Percentiles rank a stretch among this genome's conserved stretches.
Conservation (phyloP, 192 early-diverging fungal genomes). For the Gorgonomyces haynaldii region DNA sequence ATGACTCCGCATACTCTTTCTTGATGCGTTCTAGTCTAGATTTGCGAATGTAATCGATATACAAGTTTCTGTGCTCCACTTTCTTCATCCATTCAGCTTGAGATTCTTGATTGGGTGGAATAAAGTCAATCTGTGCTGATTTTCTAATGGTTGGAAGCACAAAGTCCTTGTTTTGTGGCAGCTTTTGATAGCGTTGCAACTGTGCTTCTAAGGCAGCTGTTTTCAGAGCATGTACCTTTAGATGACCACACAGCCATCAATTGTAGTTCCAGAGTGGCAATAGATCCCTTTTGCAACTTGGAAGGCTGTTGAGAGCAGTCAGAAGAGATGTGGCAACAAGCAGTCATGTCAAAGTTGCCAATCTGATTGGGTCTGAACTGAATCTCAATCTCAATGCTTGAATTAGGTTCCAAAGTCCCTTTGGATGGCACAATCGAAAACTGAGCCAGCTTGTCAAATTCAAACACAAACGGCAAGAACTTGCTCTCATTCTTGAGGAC, state of each 20-base stretch:
- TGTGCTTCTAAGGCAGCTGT: no score
- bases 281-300: not conserved
- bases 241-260: not conserved
- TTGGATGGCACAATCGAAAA: slow-evolving; percentile 20
- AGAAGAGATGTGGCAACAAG: slow-evolving; percentile 12
- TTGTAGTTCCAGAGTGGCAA: not conserved
- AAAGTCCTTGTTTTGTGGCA: no score
- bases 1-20: slow-evolving; percentile 3
- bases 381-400: slow-evolving; percentile 12
- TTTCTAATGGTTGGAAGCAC: no score
- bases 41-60: slow-evolving; percentile 24
- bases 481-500: slow-evolving; percentile 20
- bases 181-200: no score
- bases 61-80: slow-evolving; percentile 19
- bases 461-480: slow-evolving; percentile 15
- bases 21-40: slow-evolving; percentile 17
- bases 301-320: not conserved
- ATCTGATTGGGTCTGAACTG: slow-evolving; percentile 34
- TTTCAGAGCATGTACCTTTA: no score
- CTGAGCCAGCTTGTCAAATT: slow-evolving; percentile 23
- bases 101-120: not conserved
- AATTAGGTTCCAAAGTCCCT: slow-evolving; percentile 16
- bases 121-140: slow-evolving; percentile 3
- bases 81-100: slow-evolving; percentile 27
- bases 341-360: slow-evolving; percentile 22